phyloP scores from a whole-genome alignment of 1,139 yeast genomes.

The Suhomyces bribrorum region DNA sequence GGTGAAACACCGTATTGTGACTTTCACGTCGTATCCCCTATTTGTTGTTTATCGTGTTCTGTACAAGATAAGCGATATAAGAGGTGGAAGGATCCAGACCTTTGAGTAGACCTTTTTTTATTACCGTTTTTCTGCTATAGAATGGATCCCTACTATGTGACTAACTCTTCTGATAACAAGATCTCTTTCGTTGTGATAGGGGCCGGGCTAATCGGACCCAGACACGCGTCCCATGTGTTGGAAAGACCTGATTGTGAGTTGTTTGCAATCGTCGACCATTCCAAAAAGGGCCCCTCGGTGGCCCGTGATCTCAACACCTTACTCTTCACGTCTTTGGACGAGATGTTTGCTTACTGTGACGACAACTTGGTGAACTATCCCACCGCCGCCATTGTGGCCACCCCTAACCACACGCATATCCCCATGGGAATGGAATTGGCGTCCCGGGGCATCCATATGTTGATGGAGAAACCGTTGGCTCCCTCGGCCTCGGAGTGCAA shows the following conservation, averaged over 20 bases:
- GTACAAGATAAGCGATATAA: too few relatives aligned
- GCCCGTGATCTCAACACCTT: constrained; percentile 29
- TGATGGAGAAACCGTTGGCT: constrained; percentile 47
- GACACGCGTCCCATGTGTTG: constrained; percentile 25
- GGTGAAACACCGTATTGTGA: background rate
- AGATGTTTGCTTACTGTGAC: constrained; percentile 31
- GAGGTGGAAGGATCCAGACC: too few relatives aligned
- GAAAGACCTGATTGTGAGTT: constrained; percentile 30
- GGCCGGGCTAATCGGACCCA: constrained; percentile 29
- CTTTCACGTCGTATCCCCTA: too few relatives aligned
- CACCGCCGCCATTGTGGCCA: constrained; percentile 45
- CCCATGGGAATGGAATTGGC: constrained; percentile 37
- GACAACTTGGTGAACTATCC: constrained; percentile 28
- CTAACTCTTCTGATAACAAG: constrained; percentile 6
- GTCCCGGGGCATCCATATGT: constrained; percentile 34
- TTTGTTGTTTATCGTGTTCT: background rate
- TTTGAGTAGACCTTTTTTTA: too few relatives aligned
- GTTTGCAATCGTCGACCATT: constrained; percentile 42
- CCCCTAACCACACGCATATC: constrained; percentile 46
- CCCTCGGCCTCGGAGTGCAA: constrained; percentile 38
- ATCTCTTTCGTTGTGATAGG: constrained; percentile 23
- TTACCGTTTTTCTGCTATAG: background rate
- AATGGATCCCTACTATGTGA: constrained; percentile 16
- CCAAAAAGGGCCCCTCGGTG: constrained; percentile 38
- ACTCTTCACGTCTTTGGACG: constrained; percentile 30